phyloP scores from a whole-genome alignment of 345 rosid species.

The Eucalyptus regnans region DNA sequence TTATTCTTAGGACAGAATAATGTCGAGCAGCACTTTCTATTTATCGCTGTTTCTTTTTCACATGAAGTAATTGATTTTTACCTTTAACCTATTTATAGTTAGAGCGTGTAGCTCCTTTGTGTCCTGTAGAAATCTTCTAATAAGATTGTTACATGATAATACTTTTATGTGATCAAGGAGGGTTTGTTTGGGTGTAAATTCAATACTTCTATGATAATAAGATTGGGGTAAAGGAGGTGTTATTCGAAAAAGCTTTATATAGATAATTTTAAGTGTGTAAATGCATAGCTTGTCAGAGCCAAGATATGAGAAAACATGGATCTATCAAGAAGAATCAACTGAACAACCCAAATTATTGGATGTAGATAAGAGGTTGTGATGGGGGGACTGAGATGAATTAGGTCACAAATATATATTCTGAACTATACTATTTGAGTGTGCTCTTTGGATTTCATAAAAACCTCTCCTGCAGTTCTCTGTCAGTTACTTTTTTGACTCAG shows the following conservation, averaged over 20 bases:
- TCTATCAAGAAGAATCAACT: neutral
- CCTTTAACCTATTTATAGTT: neutral
- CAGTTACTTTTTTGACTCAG: neutral
- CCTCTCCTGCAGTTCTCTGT: neutral
- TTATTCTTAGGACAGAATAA: neutral
- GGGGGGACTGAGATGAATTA: neutral
- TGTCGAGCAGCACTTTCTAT: neutral
- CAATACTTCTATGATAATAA: no score
- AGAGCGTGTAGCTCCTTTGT: neutral
- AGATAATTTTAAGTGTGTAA: neutral
- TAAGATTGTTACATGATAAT: neutral
- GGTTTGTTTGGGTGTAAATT: neutral
- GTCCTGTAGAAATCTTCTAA: neutral
- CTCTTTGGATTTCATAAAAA: neutral
- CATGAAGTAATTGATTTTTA: neutral
- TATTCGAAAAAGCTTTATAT: neutral
- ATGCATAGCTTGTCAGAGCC: neutral
- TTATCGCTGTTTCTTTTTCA: neutral
- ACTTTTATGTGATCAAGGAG: neutral
- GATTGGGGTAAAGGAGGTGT: neutral
- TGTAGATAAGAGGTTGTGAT: neutral
- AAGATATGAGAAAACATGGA: neutral
- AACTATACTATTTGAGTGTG: neutral
- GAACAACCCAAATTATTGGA: neutral
- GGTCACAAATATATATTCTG: neutral